Evolutionary conservation across 2,329 filamentous ascomycete genomes (phyloP), one percentile per base, ranked within the genome.

Genomic region (Fusarium chlamydosporum): DNA sequence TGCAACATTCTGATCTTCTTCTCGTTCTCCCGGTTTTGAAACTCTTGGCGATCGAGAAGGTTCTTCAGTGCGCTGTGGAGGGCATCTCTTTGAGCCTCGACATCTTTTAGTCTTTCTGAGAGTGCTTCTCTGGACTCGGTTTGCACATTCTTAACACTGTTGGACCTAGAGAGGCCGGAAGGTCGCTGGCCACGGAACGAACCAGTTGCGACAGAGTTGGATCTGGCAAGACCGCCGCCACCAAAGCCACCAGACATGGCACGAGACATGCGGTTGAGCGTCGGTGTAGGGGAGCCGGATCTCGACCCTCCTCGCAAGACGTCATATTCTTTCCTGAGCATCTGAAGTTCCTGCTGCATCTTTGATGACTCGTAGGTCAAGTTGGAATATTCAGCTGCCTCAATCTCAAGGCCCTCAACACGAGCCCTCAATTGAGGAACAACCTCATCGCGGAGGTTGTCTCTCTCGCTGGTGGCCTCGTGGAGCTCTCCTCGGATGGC

Each of bases 61-160:
- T 89, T 93, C 81, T 92, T 94, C 54, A 99, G 83, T 8, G 96
- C 93, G 63, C 88, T 89, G 81, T 98, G 96, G 8, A 99, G 84
- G 2, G 95, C 94, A 79, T 99, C 95, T 46, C 96, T 89, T 81
- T 99, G 96, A 42, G 93, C 90, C 79, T 98, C 95, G 12, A 97
- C 90, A 70, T 98, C 95, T 79, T 97, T 97, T 18, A 97, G 85
- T 31, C 92, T 88, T 71, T 97, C 94, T 3, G 90, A 88, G 16
- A 94, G 80, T 12, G 88, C 86, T 56, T 95, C 92, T 56, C 89
- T 85, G 6, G 88, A 89, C 71, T 92, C 87, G 61, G 74, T 79
- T 52, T 78, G 80, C 23, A 58, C 58, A 78, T 75, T 82, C 82
- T 90, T 83, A 41, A 86, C 82, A 41, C 81, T 87, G 74, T 84